These are phyloP conservation scores for Cucurbita maxima DNA, from an alignment of 306 rosid genomes.

Conservation along the genomic window DNA sequence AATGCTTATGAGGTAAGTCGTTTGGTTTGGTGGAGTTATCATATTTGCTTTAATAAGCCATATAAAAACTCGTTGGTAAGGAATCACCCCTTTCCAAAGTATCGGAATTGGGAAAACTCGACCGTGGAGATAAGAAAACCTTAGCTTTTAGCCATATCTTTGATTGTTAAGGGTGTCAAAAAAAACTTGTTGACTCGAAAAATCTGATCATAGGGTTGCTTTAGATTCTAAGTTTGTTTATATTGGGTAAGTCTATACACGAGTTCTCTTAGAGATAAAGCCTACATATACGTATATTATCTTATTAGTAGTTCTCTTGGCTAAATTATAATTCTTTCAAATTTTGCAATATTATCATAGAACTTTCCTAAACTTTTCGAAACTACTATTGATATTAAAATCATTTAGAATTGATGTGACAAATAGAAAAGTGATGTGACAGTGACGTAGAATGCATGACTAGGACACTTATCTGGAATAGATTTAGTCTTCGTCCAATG, in stretches of 20 bases:
- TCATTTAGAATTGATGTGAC: too few species aligned
- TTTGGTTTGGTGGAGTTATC: background rate
- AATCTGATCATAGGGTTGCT: background rate
- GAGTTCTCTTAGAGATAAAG: background rate
- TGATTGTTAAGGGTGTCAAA: background rate
- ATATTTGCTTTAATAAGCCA: background rate
- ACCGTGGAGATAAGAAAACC: too few species aligned
- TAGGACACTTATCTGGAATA: too few species aligned
- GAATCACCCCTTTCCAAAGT: too few species aligned
- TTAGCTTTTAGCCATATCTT: background rate
- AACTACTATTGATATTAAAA: too few species aligned
- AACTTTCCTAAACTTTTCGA: too few species aligned
- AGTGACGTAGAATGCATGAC: too few species aligned
- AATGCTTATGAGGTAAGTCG: constrained; percentile 72
- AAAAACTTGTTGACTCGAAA: background rate
- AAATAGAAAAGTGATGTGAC: too few species aligned
- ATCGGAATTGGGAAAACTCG: too few species aligned
- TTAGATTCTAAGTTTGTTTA: background rate
- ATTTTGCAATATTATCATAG: too few species aligned
- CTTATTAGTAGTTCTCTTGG: background rate
- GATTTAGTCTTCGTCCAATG: too few species aligned
- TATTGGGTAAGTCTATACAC: background rate
- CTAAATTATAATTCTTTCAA: too few species aligned
- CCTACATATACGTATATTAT: background rate
- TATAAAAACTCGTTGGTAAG: background rate